Evolutionary conservation across 352 stramenopile genomes (phyloP), one percentile per base, ranked within the genome.

Genomic region (Phytopythium montanum): DNA sequence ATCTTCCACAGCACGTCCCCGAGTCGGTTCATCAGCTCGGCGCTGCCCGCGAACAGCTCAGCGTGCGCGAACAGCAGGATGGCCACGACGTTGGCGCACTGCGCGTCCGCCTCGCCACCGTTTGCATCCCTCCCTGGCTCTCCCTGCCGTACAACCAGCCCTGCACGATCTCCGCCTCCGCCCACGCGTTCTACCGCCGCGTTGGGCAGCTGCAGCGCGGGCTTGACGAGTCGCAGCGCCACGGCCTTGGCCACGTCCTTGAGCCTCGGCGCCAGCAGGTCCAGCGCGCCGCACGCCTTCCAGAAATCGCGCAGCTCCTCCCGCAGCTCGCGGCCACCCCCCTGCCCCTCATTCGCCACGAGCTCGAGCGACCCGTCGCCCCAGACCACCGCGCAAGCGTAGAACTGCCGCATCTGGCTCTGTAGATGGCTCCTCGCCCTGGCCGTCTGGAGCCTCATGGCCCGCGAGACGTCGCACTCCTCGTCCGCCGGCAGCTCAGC

Each of bases 1-100:
- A 82, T 80, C 45, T 85, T 92, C 80, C 82, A 92, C 42, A 92
- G 60, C 6, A 85, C 66, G 16, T 77, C 78, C 21, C 69, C 67
- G 26, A 87, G 67, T 36, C 64, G 69, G 18, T 69, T 60, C 78
- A 90, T 90, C 23, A 89, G 61, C 53, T 79, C 68, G 0, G 60
- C 39, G 31, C 73, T 73, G 7, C 69, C 48, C 3, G 42, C 59
- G 57, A 92, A 75, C 34, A 92, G 52, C 39, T 88, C 76, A 1
- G 65, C 23, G 50, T 88, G 64, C 29, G 90, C 46, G 26, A 90
- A 92, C 26, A 69, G 60, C 2, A 92, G 65, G 7, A 85, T 59
- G 12, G 23, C 61, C 21, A 88, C 69, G 46, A 88, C 68, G 52
- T 75, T 76, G 13, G 60, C 57, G 54, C 62, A 85, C 33, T 76